A percentile compares a stretch with the other conserved stretches of the same genome.
These are phyloP conservation scores for Phycomyces nitens DNA, from an alignment of 192 early-diverging fungal species.

Conservation along the genomic window DNA sequence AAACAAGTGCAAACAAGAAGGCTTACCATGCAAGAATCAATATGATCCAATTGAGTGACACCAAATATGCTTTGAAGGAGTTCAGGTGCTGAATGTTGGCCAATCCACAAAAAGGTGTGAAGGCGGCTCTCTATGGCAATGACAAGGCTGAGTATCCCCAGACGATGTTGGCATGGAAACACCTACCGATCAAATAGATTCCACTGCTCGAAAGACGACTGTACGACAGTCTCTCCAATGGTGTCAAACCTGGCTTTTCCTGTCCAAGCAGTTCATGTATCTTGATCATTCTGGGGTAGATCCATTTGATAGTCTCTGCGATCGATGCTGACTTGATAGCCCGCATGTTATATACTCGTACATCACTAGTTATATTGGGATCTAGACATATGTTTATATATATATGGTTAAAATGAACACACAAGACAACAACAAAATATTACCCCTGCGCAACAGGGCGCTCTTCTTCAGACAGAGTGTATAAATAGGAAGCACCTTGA, in stretches of 20 bases:
- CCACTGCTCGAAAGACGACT: conserved; percentile 69
- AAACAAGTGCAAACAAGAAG: neutral
- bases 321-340: conserved; percentile 75
- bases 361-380: conserved; percentile 68
- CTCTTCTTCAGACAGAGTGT: conserved; percentile 80
- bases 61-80: conserved; percentile 82
- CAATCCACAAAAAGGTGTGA: conserved; percentile 82
- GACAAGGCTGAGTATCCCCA: neutral
- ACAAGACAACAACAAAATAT: neutral
- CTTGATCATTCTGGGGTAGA: conserved; percentile 82
- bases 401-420: neutral
- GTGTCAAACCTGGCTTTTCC: conserved; percentile 24
- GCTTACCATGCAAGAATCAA: conserved; percentile 64
- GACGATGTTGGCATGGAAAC: no score
- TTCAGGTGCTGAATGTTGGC: conserved; percentile 58
- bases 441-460: conserved; percentile 70
- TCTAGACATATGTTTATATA: conserved; percentile 1
- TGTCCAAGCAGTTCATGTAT: conserved; percentile 59
- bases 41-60: conserved; percentile 60
- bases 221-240: conserved; percentile 53
- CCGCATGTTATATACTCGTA: conserved; percentile 76
- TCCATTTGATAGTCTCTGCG: conserved; percentile 66
- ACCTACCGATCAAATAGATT: conserved; percentile 73
- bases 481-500: conserved; percentile 91
- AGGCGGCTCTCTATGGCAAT: conserved; percentile 68